Evolutionary conservation across 2,329 filamentous ascomycete species (phyloP).

Genomic region (Sclerotinia subarctica): DNA sequence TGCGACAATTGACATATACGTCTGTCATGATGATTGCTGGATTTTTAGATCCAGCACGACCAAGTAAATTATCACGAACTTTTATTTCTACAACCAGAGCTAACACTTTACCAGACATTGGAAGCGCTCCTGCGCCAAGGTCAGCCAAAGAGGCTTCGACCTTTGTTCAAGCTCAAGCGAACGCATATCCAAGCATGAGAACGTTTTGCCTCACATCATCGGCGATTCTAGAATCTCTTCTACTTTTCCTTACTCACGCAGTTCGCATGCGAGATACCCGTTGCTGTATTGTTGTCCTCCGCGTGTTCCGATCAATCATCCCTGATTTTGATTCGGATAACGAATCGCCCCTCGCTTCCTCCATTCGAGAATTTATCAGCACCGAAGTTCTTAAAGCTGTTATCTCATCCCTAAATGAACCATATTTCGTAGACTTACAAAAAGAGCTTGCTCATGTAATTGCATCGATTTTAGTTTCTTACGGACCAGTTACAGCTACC

Average conservation of each 20-base stretch:
- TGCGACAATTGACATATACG: constrained; percentile 88
- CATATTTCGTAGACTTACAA: constrained; percentile 95
- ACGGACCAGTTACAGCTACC: constrained; percentile 65
- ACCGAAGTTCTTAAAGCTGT: constrained; percentile 85
- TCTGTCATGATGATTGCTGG: constrained; percentile 89
- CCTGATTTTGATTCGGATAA: constrained; percentile 66
- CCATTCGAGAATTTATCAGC: constrained; percentile 85
- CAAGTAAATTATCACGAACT: constrained; percentile 49
- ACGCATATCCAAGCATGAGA: constrained; percentile 57
- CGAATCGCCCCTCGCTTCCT: constrained; percentile 49
- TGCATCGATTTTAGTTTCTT: constrained; percentile 76
- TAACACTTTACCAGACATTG: constrained; percentile 24
- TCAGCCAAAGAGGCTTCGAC: constrained; percentile 36
- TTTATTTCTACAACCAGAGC: background rate
- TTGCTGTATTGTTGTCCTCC: constrained; percentile 80
- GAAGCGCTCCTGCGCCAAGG: constrained; percentile 7
- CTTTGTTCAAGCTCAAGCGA: constrained; percentile 26
- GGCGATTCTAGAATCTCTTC: constrained; percentile 77
- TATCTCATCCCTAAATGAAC: constrained; percentile 86
- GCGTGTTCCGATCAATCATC: constrained; percentile 81
- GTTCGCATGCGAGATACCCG: constrained; percentile 87
- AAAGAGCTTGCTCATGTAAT: constrained; percentile 88
- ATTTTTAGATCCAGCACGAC: constrained; percentile 73
- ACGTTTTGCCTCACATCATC: constrained; percentile 79
- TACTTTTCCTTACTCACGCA: constrained; percentile 87